Base-by-base conservation (phyloP, 2,329 filamentous ascomycete species). In the Diaporthe helianthi region DNA sequence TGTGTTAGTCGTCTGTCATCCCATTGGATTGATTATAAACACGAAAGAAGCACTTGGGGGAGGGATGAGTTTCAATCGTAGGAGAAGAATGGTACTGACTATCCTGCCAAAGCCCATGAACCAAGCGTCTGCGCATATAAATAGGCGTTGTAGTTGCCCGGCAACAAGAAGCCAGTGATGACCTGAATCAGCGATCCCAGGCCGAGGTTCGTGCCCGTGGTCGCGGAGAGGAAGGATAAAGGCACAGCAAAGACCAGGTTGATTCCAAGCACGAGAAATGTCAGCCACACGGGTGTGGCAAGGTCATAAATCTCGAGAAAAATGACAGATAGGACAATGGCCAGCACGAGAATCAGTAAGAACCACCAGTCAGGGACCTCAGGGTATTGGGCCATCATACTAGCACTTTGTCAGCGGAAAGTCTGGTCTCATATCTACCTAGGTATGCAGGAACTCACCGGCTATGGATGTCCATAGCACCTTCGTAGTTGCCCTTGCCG, bases 311-410 rank as follows among this genome's bases (percentile, higher is more conserved):
- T 76, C 22, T 72, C 68, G n/a, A 78, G 70, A 55, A 81, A 80
- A 24, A 79, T 74, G 26, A 81, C 70, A 0, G 74, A 74, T 1
- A 77, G 73, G 15, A 74, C 71, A 15, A 77, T 60, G 13, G 76
- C 74, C 6, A 64, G 70, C 7, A 70, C 70, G 3, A 81, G 74
- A 47, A 82, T 80, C 26, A 77, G 22, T 15, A 81, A 67, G 71
- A 81, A 82, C 82, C 80, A 84, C 81, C 81, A 84, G 54, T 83
- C 82, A 0, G 82, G 81, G 1, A 83, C 81, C 41, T 83, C 82
- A 0, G 75, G 74, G 64, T 83, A 83, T 2, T 74, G 76, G 1
- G 76, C 72, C 83, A 85, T 84, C 1, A 83, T 74, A 0, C 61
- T 61, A 4, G 33, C 7, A 12, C 4, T 1, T n/a, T 24, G 26